phyloP scores from a whole-genome alignment of 2,329 filamentous ascomycete genomes.

The Hypoxylon sp. region DNA sequence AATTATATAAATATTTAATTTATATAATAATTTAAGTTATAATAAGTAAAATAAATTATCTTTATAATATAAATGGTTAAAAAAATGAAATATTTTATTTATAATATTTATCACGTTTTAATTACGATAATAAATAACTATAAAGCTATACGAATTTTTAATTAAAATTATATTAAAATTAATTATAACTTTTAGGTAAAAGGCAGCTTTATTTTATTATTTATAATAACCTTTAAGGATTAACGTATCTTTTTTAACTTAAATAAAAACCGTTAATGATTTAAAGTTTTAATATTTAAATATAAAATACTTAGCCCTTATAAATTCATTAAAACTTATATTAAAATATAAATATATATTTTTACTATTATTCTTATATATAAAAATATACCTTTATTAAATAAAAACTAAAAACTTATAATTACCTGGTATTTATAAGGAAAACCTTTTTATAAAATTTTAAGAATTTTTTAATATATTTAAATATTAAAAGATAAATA shows the following conservation, averaged over 20 bases:
- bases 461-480: too few species aligned
- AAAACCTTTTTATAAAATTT: too few species aligned
- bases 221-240: neutral
- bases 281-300: neutral
- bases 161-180: neutral
- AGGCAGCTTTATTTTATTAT: neutral
- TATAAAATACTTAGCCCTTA: neutral
- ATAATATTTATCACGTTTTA: neutral
- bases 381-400: too few species aligned
- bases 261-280: neutral
- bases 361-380: too few species aligned
- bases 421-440: too few species aligned
- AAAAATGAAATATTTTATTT: neutral
- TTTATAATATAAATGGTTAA: neutral
- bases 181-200: neutral
- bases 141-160: neutral
- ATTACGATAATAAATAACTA: neutral
- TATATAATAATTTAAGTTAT: conserved; percentile 1
- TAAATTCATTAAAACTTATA: too few species aligned
- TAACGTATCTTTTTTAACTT: neutral
- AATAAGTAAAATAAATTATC: neutral
- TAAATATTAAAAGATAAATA: too few species aligned
- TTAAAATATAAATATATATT: too few species aligned
- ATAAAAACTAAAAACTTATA: too few species aligned
- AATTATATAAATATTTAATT: conserved; percentile 2